Conservation (phyloP, 1,139 yeast genomes). For the Blastobotrys malaysiensis region DNA sequence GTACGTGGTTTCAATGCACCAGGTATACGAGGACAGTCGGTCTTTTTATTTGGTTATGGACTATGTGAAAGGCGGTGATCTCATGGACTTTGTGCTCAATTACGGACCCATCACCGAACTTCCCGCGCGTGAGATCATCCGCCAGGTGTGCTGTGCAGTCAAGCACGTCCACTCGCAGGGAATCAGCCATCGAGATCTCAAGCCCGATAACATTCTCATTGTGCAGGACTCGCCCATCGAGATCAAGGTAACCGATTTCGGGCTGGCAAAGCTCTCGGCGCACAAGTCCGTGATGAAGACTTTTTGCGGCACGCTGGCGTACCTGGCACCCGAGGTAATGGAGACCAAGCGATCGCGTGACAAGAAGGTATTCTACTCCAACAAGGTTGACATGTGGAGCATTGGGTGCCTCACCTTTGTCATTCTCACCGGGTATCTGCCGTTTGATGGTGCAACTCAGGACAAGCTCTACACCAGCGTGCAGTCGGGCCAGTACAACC, state of each 20-base stretch:
- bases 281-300: slow-evolving; percentile 77
- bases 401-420: slow-evolving; percentile 89
- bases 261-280: slow-evolving; percentile 75
- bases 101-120: slow-evolving; percentile 89
- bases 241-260: slow-evolving; percentile 90
- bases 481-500: slow-evolving; percentile 71
- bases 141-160: slow-evolving; percentile 79
- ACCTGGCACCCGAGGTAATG: slow-evolving; percentile 91
- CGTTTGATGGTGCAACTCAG: slow-evolving; percentile 90
- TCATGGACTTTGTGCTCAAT: slow-evolving; percentile 91
- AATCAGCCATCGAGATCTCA: slow-evolving; percentile 87
- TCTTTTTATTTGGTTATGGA: slow-evolving; percentile 90
- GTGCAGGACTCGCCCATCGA: slow-evolving; percentile 87
- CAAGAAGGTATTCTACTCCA: slow-evolving; percentile 50
- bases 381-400: slow-evolving; percentile 94
- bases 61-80: slow-evolving; percentile 92
- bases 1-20: slow-evolving; percentile 73
- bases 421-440: slow-evolving; percentile 82
- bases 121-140: slow-evolving; percentile 78
- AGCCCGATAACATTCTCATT: slow-evolving; percentile 80
- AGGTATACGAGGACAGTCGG: slow-evolving; percentile 77
- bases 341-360: slow-evolving; percentile 48
- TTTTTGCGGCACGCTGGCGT: slow-evolving; percentile 85
- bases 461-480: slow-evolving; percentile 76
- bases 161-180: slow-evolving; percentile 83